Evolutionary conservation across 306 rosid genomes (phyloP), one percentile per base, ranked within the genome.

Genomic region (Acacia crassicarpa): DNA sequence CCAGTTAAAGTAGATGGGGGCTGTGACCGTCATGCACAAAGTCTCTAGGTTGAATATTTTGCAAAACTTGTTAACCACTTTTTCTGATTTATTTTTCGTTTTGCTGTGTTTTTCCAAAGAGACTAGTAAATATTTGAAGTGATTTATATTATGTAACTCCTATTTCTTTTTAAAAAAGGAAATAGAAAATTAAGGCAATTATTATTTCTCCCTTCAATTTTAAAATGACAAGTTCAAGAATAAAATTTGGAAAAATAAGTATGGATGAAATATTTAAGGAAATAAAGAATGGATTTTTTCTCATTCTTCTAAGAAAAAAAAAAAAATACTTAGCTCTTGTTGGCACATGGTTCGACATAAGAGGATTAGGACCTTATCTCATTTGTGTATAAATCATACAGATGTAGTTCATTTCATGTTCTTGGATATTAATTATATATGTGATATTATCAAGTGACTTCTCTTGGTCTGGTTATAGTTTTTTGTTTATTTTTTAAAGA

Each of bases 321-420:
- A 45, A 76, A 68, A 68, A 65, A 12, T 46, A 56, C 45, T 48
- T 59, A 53, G 73, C 54, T 16, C 43, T 61, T 44, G 58, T 63
- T 70, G 58, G 48, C 74, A 71, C 13, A 46, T 77, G 85, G 44
- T 7, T 14, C 33, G 38, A 40, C 23, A 15, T 20, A 27, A 69
- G 15, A 41, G 69, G n/a, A 45, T 45, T 68, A 56, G 27, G 22
- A 30, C 23, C 69, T 46, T 48, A 61, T 58, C 77, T 45, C 61
- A 16, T 77, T 76, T 82, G 65, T 58, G 10, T 38, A 22, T 10
- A 19, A 6, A 54, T 19, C 10, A 19, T 7, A 33, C 35, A 38
- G 41, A 76, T 82, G 27, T 77, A 53, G 74, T 71, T 76, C 70
- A 59, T 76, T 74, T 69, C 65, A 59, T 45, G 19, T 82, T 73